phyloP scores from a whole-genome alignment of 2,329 filamentous ascomycete species.

The Thielaviopsis euricoi region DNA sequence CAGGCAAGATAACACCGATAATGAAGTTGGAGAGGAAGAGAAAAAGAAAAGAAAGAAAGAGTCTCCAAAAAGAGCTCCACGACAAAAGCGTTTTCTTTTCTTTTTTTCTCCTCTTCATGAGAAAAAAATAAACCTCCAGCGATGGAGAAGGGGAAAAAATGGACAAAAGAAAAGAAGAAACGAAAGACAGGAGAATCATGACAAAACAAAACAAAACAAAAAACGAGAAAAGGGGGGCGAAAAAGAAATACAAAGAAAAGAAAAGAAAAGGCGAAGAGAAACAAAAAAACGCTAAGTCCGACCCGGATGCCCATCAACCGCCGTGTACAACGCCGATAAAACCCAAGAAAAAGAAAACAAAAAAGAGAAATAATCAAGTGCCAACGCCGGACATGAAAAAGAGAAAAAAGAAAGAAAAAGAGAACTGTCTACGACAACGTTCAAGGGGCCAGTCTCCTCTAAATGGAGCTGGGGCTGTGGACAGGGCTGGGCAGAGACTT shows the following conservation, averaged over 20 bases:
- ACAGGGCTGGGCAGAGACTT: conserved; percentile 7
- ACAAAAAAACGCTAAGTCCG: background rate
- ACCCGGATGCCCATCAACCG: background rate
- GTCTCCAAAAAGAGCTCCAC: no score
- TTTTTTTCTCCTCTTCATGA: no score
- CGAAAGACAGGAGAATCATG: background rate
- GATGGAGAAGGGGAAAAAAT: background rate
- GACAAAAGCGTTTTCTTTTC: no score
- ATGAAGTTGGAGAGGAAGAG: background rate
- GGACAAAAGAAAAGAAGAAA: background rate
- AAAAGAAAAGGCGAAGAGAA: background rate
- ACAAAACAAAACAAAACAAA: no score
- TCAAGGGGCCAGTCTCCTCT: background rate
- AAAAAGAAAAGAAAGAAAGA: background rate
- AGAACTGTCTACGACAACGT: background rate
- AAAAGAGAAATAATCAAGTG: background rate
- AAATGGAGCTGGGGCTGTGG: background rate
- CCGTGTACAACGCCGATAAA: background rate
- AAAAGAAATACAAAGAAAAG: background rate
- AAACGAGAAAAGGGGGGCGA: no score
- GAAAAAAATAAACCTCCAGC: no score
- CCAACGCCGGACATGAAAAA: background rate
- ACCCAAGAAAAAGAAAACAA: background rate
- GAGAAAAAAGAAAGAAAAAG: background rate
- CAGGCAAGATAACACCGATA: background rate